These are phyloP conservation scores for Colletotrichum kahawae DNA, from an alignment of 2,329 filamentous ascomycete species.

Conservation along the genomic window DNA sequence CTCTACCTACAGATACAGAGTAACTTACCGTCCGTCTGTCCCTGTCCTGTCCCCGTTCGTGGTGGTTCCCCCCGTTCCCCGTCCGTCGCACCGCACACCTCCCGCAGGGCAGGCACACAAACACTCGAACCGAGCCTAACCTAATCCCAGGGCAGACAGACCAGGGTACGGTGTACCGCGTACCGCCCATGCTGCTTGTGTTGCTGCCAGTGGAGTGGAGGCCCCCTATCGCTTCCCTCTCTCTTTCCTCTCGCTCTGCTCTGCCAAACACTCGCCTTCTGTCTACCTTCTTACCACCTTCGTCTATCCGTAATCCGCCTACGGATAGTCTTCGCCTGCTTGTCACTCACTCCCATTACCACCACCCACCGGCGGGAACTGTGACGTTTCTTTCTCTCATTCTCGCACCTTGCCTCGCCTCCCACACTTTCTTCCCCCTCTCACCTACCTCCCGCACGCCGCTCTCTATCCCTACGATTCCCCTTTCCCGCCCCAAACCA, in stretches of 20 bases:
- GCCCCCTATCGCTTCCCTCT: background rate
- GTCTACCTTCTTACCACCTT: slow-evolving; percentile 12
- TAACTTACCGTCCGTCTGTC: background rate
- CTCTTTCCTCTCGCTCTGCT: background rate
- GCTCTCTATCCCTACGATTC: slow-evolving; percentile 17
- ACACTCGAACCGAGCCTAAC: slow-evolving; percentile 12
- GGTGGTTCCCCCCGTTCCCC: background rate
- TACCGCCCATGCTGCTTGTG: background rate
- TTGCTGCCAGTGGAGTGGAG: background rate
- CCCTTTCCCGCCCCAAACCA: slow-evolving; percentile 13
- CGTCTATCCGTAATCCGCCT: background rate
- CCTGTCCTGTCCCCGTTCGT: background rate
- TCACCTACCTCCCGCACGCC: background rate
- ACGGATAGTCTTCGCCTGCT: background rate
- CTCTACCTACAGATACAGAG: background rate
- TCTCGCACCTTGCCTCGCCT: background rate
- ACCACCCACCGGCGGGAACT: background rate
- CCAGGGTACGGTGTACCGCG: background rate
- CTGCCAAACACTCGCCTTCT: background rate
- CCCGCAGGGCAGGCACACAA: background rate
- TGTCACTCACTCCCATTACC: background rate
- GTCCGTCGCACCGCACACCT: background rate
- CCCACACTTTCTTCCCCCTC: slow-evolving; percentile 6
- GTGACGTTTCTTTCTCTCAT: background rate
- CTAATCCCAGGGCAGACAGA: background rate